These are phyloP conservation scores for Arthrinium phaeospermum DNA, from an alignment of 2,329 filamentous ascomycete species.

Conservation along the genomic window DNA sequence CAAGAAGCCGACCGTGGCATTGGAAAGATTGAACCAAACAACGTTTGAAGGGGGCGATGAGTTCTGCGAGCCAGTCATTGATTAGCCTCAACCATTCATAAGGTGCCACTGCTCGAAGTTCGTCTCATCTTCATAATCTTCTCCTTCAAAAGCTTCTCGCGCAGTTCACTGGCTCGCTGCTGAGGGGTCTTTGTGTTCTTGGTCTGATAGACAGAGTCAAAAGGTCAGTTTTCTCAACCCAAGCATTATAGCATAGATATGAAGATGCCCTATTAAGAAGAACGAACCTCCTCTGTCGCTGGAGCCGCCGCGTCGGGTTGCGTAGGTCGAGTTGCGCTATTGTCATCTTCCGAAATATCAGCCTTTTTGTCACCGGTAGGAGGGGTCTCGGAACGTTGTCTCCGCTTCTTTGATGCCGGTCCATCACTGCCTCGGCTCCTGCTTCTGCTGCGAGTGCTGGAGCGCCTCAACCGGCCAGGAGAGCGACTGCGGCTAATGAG, in stretches of 20 bases:
- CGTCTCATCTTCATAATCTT: slow-evolving; percentile 62
- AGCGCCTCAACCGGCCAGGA: slow-evolving; percentile 42
- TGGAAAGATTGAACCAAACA: slow-evolving; percentile 23
- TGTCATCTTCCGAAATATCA: slow-evolving; percentile 61
- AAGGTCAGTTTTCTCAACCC: slow-evolving; percentile 42
- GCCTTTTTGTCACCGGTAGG: slow-evolving; percentile 57
- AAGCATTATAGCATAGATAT: slow-evolving; percentile 28
- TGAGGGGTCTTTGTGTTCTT: slow-evolving; percentile 46
- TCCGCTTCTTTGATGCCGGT: slow-evolving; percentile 54
- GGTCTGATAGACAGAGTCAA: slow-evolving; percentile 37
- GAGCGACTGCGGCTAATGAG: slow-evolving; percentile 44
- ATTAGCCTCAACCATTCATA: slow-evolving; percentile 53
- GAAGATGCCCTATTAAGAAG: slow-evolving; percentile 38
- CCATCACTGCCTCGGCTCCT: slow-evolving; percentile 29
- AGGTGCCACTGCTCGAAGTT: slow-evolving; percentile 48
- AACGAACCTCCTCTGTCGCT: slow-evolving; percentile 50
- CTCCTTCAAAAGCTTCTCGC: slow-evolving; percentile 58
- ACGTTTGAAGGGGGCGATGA: slow-evolving; percentile 21
- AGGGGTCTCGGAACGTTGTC: slow-evolving; percentile 58
- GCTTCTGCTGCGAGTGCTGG: slow-evolving; percentile 40
- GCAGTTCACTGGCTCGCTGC: slow-evolving; percentile 50
- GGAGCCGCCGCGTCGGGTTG: slow-evolving; percentile 39
- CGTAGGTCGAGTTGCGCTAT: slow-evolving; percentile 47
- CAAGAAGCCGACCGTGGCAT: slow-evolving; percentile 20
- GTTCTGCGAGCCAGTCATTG: slow-evolving; percentile 44